Percentiles rank a stretch among this genome's conserved stretches.
Conservation (phyloP, 2,329 filamentous ascomycete genomes). For the Xylaria sp. region DNA sequence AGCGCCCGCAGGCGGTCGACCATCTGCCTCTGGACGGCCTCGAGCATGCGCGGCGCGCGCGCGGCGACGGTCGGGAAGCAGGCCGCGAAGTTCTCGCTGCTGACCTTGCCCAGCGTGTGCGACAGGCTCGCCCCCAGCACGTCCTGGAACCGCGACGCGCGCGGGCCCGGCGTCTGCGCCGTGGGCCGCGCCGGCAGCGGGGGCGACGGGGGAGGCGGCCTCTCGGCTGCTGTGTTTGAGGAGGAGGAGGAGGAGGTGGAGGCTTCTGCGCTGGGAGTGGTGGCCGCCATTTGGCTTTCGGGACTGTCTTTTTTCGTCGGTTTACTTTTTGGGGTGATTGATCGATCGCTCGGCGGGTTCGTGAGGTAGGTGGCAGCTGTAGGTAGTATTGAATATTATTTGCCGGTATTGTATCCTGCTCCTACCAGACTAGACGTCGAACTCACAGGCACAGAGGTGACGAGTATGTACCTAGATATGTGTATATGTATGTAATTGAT, state of each 20-base stretch:
- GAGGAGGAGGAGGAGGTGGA: not conserved
- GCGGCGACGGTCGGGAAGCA: constrained; percentile 65
- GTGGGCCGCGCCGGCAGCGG: constrained; percentile 45
- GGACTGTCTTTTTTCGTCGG: not conserved
- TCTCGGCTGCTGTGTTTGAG: constrained; percentile 6
- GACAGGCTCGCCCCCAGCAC: constrained; percentile 56
- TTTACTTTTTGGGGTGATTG: not conserved
- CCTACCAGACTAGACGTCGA: not conserved
- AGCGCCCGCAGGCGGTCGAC: constrained; percentile 56
- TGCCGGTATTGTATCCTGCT: no score
- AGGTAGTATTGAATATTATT: not conserved
- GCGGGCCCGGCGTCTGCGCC: constrained; percentile 55
- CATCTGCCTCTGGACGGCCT: constrained; percentile 61
- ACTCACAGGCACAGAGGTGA: not conserved
- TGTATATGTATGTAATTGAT: constrained; percentile 4
- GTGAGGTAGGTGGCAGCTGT: not conserved
- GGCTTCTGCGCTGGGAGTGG: not conserved
- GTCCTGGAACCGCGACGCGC: constrained; percentile 57
- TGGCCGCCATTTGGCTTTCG: not conserved
- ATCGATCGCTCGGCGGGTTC: not conserved
- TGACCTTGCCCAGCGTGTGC: constrained; percentile 58
- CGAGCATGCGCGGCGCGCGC: constrained; percentile 53
- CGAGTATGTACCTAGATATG: not conserved
- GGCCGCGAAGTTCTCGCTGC: constrained; percentile 58
- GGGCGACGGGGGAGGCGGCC: constrained; percentile 22